Base-by-base conservation (phyloP, 768 basidiomycete genomes). In the Podaxis sp. region DNA sequence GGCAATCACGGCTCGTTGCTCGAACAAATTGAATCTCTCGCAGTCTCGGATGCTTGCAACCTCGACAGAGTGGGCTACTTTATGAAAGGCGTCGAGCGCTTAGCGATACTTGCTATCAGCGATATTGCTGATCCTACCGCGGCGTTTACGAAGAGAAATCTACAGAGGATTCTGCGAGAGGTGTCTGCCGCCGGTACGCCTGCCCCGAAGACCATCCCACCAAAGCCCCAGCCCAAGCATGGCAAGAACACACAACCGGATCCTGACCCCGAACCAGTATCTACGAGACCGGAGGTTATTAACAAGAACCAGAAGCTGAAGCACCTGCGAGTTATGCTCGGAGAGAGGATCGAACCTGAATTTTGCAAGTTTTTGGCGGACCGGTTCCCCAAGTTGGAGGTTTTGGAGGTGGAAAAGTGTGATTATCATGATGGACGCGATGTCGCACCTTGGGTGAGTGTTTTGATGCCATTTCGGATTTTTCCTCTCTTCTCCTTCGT, bases 351-450 rank as follows among this genome's bases (percentile, higher is more conserved):
- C 22, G 73, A 75, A 33, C 72, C 75, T 0, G 69, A 67, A 5
- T 61, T 79, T 36, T 75, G 76, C 59, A 63, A 59, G 15, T 63
- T 67, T n/a, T 70, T 79, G n/a, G 71, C 71, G 11, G 47, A 29
- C 47, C 65, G 69, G n/a, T 80, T 76, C 64, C 76, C 76, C 1
- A 64, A 65, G 3, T 69, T 80, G 27, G 76, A 79, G 63, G 66
- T 69, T 49, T 60, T 80, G 50, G 79, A 80, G 64, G 70, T 80
- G 17, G 79, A 80, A 65, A 66, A 74, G 3, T 80, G 79, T 65
- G 77, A 77, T 50, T 78, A 79, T 63, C 73, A 73, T 37, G 75
- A 79, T 40, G 76, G 76, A 46, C 76, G 77, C 41, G 69, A 72
- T 3, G 75, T 75, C 7, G 70, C 73, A 52, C 71, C 76, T 47